Conservation (phyloP, 495 filamentous ascomycete species). For the Elasticomyces elasticus region DNA sequence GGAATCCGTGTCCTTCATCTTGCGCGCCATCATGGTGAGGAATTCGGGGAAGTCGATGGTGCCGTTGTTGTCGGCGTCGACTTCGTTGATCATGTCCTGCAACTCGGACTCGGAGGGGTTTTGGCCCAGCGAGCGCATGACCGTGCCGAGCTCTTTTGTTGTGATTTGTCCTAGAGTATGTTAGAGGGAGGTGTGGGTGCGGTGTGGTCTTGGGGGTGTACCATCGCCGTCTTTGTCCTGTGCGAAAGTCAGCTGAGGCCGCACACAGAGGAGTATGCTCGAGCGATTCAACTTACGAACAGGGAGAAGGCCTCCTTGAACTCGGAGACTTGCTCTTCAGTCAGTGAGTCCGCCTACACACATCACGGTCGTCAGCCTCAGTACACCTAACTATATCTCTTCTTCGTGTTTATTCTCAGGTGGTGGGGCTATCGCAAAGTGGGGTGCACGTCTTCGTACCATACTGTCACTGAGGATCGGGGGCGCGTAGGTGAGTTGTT, state of each 20-base stretch:
- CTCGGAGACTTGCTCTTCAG: slow-evolving; percentile 98
- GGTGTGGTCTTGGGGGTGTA: slow-evolving; percentile 43
- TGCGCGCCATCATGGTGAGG: slow-evolving; percentile 99
- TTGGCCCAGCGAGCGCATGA: slow-evolving; percentile 99
- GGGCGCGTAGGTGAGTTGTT: not conserved
- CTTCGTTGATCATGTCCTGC: slow-evolving; percentile 99
- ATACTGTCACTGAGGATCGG: not conserved
- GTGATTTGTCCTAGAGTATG: slow-evolving; percentile 82
- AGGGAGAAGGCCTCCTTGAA: slow-evolving; percentile 99
- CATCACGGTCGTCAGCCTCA: not conserved
- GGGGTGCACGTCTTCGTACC: not conserved
- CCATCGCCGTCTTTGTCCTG: slow-evolving; percentile 99
- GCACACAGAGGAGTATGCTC: not conserved
- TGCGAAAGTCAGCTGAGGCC: slow-evolving; percentile 10
- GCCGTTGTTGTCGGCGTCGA: slow-evolving; percentile 98
- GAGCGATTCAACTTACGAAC: slow-evolving; percentile 65
- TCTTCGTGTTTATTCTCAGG: not conserved
- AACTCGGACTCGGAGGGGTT: slow-evolving; percentile 98
- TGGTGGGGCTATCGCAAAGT: slow-evolving; percentile 1
- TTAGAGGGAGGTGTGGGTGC: not conserved
- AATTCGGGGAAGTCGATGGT: slow-evolving; percentile 99
- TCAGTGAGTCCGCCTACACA: slow-evolving; percentile 47
- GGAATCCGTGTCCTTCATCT: slow-evolving; percentile 99
- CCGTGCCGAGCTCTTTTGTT: slow-evolving; percentile 96
- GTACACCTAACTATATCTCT: not conserved